phyloP scores from a whole-genome alignment of 306 rosid species.

The Medicago lupulina region DNA sequence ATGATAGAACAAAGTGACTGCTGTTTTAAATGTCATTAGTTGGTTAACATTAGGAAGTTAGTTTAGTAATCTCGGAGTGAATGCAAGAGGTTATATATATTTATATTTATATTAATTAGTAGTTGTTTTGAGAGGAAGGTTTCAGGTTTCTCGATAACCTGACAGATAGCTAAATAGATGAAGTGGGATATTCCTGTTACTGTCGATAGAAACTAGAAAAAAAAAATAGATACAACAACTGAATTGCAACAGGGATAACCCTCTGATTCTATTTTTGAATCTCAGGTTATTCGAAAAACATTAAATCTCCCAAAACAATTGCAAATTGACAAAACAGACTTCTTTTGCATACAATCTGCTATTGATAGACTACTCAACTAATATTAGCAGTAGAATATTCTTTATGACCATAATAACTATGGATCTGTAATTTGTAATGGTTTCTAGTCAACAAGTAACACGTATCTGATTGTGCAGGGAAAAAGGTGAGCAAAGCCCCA shows the following conservation, averaged over 20 bases:
- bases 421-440: neutral
- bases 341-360: neutral
- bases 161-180: neutral
- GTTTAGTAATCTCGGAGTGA: neutral
- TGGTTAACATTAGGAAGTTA: neutral
- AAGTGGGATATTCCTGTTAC: neutral
- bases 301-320: neutral
- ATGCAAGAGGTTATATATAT: neutral
- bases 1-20: neutral
- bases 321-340: neutral
- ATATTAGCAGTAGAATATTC: no score
- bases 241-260: no score
- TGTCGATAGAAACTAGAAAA: no score
- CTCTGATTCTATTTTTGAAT: no score
- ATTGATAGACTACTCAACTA: neutral
- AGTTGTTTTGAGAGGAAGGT: no score
- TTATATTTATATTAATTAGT: no score
- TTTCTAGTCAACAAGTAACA: neutral
- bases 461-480: slow-evolving; percentile 34
- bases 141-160: neutral
- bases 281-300: neutral
- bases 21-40: neutral
- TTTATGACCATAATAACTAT: neutral
- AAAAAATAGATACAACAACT: no score
- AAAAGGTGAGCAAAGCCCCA: slow-evolving; percentile 52